phyloP scores from a whole-genome alignment of 371 early-diverging fungal genomes.

The Rhizopus sp. region DNA sequence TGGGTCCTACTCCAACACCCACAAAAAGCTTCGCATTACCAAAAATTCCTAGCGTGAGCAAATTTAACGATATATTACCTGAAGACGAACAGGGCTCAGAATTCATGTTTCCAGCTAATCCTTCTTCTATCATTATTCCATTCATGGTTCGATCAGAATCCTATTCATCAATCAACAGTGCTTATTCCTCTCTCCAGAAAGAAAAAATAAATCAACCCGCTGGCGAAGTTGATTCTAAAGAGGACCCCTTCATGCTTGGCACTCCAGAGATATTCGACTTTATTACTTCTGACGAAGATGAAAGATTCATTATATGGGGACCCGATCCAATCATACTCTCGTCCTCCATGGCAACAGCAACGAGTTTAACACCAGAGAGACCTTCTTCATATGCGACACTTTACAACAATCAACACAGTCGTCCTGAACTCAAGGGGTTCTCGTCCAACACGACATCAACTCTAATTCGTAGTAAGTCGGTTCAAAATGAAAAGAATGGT shows the following conservation, averaged over 20 bases:
- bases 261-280: constrained; percentile 56
- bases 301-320: constrained; percentile 61
- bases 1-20: constrained; percentile 18
- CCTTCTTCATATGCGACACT: constrained; percentile 25
- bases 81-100: constrained; percentile 21
- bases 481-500: constrained; percentile 6
- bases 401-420: constrained; percentile 21
- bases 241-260: constrained; percentile 12
- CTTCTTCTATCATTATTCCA: constrained; percentile 32
- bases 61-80: constrained; percentile 32
- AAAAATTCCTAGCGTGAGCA: constrained; percentile 42
- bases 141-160: constrained; percentile 14
- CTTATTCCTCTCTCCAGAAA: constrained; percentile 8
- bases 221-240: neutral
- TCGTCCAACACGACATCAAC: constrained; percentile 38
- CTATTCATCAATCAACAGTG: constrained; percentile 14
- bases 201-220: neutral
- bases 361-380: constrained; percentile 11
- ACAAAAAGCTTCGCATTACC: constrained; percentile 32
- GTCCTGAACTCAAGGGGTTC: constrained; percentile 33
- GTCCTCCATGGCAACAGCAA: constrained; percentile 37
- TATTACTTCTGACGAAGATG: constrained; percentile 54
- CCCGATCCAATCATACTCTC: constrained; percentile 42
- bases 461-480: constrained; percentile 9
- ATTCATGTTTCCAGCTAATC: constrained; percentile 29